A percentile compares a stretch with the other conserved stretches of the same genome.
Evolutionary conservation across 768 basidiomycete species (phyloP).

Genomic region (Suillus luteus): DNA sequence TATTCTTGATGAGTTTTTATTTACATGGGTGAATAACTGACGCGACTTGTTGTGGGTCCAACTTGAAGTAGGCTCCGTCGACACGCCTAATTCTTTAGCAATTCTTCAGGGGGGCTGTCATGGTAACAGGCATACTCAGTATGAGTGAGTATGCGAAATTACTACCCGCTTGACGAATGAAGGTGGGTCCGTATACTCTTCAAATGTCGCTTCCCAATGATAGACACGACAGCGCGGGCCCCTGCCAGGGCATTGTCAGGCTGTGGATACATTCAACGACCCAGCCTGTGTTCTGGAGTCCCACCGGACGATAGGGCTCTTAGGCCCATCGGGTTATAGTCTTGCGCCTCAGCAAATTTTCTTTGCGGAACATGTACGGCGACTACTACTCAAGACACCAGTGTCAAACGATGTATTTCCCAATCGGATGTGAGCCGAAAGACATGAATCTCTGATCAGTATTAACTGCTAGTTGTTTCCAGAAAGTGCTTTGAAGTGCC

Average conservation of each 20-base stretch:
- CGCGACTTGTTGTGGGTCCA: neutral
- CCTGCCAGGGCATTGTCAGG: neutral
- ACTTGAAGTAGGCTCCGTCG: neutral
- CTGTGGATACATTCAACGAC: neutral
- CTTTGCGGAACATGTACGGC: neutral
- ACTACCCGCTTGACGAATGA: neutral
- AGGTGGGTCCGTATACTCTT: neutral
- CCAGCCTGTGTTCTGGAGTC: neutral
- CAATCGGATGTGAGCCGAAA: slow-evolving; percentile 1
- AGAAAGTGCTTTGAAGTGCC: neutral
- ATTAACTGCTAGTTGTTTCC: neutral
- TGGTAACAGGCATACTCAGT: neutral
- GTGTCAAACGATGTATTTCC: neutral
- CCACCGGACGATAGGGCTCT: neutral
- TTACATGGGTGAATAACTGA: neutral
- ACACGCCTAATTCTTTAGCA: too few species aligned
- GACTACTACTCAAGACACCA: neutral
- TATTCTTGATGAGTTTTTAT: neutral
- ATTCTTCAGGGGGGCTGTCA: neutral
- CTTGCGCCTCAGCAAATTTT: neutral
- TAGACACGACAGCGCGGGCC: neutral
- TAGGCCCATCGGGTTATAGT: neutral
- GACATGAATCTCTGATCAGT: neutral
- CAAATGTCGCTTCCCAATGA: neutral
- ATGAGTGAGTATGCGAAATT: neutral